Evolutionary conservation across 352 stramenopile species (phyloP), one percentile per base, ranked within the genome.

Genomic region (Pythium utonaiense): DNA sequence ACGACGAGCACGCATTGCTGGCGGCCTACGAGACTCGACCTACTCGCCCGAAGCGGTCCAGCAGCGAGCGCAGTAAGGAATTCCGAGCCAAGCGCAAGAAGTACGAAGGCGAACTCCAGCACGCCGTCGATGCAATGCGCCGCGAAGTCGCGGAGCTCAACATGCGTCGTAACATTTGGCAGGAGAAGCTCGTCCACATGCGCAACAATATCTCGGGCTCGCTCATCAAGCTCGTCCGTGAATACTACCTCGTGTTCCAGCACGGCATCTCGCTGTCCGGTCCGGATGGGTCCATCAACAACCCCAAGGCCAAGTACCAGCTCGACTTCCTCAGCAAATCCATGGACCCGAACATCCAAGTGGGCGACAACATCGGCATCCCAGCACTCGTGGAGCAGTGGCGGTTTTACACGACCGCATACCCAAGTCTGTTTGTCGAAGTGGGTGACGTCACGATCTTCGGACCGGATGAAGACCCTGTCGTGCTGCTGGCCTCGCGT

Each of bases 81-180:
- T 72, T 72, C 42, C 65, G 65, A 42, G 60, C 59, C 58, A 68
- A 69, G 27, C 60, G 65, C 51, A 72, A 69, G 27, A 72, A 69
- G 42, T 69, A 72, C 62, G 65, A 72, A 40, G 51, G 53, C 50
- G 60, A 72, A 24, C 60, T 72, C 19, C 49, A 58, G 40, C 54
- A 48, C 17, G 31, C 59, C 14, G 60, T 72, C 36, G 60, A 65
- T 24, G 13, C 38, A 14, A 42, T 72, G 40, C 65, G 54, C 1
- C 54, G 57, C 27, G 60, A 72, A 17, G 60, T 72, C 28, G 50
- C 56, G 21, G 65, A 72, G 51, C 62, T 72, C 57, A 60, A 47
- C 17, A 62, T 66, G 56, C 63, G 52, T 27, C 51, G 53, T 45
- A 65, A 61, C 21, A 60, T 69, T 40, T 60, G 49, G 56, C 55